Evolutionary conservation across 441 rosid genomes (phyloP).

Genomic region (Syzygium syzygioides): DNA sequence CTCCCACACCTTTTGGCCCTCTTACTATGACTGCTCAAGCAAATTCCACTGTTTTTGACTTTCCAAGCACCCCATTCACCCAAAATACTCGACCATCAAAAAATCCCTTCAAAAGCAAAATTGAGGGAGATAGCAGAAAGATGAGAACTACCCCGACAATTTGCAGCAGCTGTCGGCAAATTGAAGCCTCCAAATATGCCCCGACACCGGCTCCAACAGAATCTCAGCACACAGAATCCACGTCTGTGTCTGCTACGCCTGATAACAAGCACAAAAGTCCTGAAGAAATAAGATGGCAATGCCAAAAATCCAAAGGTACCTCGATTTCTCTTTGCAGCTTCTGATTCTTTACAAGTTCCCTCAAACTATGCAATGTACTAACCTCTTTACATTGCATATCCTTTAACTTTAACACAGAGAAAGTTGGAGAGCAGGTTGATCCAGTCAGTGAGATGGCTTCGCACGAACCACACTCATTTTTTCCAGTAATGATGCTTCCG

Average conservation of each 20-base stretch:
- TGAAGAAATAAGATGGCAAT: not conserved
- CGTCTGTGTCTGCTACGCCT: not conserved
- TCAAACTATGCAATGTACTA: not conserved
- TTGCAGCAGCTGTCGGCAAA: not conserved
- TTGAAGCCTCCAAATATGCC: not conserved
- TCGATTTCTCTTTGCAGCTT: not conserved
- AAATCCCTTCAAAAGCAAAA: not conserved
- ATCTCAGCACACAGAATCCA: not conserved
- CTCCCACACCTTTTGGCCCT: not conserved
- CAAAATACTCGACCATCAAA: not conserved
- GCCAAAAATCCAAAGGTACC: not conserved
- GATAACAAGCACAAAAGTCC: not conserved
- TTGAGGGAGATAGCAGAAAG: not conserved
- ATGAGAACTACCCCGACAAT: not conserved
- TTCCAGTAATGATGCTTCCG: not conserved
- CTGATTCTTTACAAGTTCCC: not conserved
- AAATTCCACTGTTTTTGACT: not conserved
- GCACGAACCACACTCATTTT: not conserved
- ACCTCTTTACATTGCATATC: not conserved
- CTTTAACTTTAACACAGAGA: not conserved
- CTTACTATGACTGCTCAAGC: not conserved
- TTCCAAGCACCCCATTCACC: not conserved
- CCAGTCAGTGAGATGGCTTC: not conserved
- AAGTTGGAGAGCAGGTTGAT: not conserved
- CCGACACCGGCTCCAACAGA: not conserved